These are phyloP conservation scores for Tetraselmis striata DNA, from an alignment of 139 green algal species.

Conservation along the genomic window DNA sequence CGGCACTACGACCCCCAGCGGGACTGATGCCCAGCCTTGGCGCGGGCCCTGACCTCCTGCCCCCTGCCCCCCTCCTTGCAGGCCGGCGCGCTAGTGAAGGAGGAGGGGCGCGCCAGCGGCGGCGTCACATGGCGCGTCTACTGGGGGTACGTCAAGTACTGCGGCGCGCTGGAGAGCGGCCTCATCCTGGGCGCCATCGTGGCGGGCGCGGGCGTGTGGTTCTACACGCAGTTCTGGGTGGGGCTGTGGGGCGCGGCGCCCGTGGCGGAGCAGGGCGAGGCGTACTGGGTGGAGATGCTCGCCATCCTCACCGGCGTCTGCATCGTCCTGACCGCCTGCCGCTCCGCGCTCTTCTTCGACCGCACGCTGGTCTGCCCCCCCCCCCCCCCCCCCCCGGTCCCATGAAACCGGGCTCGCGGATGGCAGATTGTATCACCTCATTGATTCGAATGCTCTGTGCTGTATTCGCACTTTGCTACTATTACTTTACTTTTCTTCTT, in stretches of 20 bases:
- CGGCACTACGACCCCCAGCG: too few relatives aligned
- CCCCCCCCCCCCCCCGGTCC: too few relatives aligned
- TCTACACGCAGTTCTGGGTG: constrained; percentile 63
- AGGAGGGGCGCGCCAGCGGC: constrained; percentile 41
- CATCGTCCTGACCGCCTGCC: constrained; percentile 34
- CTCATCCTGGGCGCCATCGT: constrained; percentile 42
- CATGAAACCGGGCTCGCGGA: too few relatives aligned
- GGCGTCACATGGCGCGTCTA: constrained; percentile 59
- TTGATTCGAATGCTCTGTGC: too few relatives aligned
- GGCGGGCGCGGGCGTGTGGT: constrained; percentile 46
- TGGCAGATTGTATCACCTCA: too few relatives aligned
- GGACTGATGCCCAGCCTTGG: too few relatives aligned
- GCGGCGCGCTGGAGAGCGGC: constrained; percentile 12
- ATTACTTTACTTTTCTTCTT: too few relatives aligned
- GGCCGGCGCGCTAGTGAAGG: constrained; percentile 25
- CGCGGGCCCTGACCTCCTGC: too few relatives aligned
- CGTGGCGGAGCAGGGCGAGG: constrained; percentile 21
- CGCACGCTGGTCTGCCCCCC: constrained; percentile 19
- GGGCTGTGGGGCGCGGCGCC: constrained; percentile 39
- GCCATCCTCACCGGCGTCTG: constrained; percentile 43
- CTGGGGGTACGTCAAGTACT: constrained; percentile 30
- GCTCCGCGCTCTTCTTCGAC: constrained; percentile 55
- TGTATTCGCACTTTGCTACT: too few relatives aligned
- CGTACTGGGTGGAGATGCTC: constrained; percentile 31
- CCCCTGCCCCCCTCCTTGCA: too few relatives aligned